A percentile compares a stretch with the other conserved stretches of the same genome.
phyloP scores from a whole-genome alignment of 1,139 yeast genomes.

The Nematodospora anomalae region DNA sequence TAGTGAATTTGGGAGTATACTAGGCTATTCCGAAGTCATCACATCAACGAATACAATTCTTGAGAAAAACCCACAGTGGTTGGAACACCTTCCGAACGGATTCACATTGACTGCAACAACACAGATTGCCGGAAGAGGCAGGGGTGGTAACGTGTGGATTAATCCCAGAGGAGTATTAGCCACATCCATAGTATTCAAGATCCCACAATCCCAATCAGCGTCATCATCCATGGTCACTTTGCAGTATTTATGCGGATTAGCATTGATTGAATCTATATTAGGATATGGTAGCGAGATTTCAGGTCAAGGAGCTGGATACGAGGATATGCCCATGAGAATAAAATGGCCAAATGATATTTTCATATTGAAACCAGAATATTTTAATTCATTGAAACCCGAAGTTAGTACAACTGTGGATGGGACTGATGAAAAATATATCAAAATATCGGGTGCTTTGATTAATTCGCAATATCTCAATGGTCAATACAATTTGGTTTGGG shows the following conservation, averaged over 20 bases:
- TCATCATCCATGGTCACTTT: constrained; percentile 62
- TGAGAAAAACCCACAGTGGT: constrained; percentile 65
- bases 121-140: constrained; percentile 89
- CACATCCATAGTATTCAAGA: constrained; percentile 64
- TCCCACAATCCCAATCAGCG: constrained; percentile 48
- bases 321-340: constrained; percentile 72
- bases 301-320: constrained; percentile 54
- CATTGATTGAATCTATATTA: constrained; percentile 75
- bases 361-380: constrained; percentile 64
- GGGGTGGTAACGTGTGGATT: constrained; percentile 95
- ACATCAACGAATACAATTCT: constrained; percentile 83
- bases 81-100: constrained; percentile 68
- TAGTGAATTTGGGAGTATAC: constrained; percentile 56
- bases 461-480: constrained; percentile 68
- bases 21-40: constrained; percentile 83
- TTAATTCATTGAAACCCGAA: constrained; percentile 27
- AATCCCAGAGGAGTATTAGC: constrained; percentile 93
- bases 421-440: constrained; percentile 56
- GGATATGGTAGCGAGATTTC: constrained; percentile 52
- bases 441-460: constrained; percentile 82
- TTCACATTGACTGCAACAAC: constrained; percentile 72
- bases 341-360: constrained; percentile 99
- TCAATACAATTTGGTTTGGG: constrained; percentile 67
- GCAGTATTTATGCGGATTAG: constrained; percentile 83
- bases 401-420: constrained; percentile 40